Conservation (phyloP, 495 filamentous ascomycete species). For the Bombardia bombarda region DNA sequence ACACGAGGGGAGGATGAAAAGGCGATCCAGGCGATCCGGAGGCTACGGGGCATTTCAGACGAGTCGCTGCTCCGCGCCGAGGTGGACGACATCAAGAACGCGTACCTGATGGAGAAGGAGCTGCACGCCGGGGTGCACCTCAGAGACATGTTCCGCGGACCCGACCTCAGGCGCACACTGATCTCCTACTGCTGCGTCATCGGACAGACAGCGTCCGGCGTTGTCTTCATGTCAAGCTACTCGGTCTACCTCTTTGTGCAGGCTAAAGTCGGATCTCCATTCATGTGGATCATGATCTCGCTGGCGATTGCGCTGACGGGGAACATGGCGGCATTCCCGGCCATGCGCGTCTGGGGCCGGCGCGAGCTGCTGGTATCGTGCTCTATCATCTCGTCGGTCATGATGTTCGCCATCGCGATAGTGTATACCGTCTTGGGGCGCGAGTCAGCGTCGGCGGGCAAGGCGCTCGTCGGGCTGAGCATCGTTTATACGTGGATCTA, state of each 20-base stretch:
- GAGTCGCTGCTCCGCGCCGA: constrained; percentile 18
- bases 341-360: constrained; percentile 17
- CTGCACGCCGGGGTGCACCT: constrained; percentile 17
- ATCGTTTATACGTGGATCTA: constrained; percentile 25
- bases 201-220: constrained; percentile 19
- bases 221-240: constrained; percentile 24
- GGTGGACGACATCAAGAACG: constrained; percentile 22
- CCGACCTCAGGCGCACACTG: constrained; percentile 24
- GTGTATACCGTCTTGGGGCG: constrained; percentile 11
- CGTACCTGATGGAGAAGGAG: constrained; percentile 19
- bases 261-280: constrained; percentile 21
- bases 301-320: constrained; percentile 23
- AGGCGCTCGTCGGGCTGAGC: constrained; percentile 15
- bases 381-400: constrained; percentile 15
- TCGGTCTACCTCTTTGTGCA: constrained; percentile 24
- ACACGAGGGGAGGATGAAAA: constrained; percentile 23
- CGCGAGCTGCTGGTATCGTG: constrained; percentile 13
- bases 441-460: constrained; percentile 6
- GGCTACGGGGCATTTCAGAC: constrained; percentile 19
- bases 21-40: constrained; percentile 22
- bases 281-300: constrained; percentile 25
- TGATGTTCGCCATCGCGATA: constrained; percentile 21
- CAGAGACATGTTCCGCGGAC: constrained; percentile 21
- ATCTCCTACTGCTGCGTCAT: constrained; percentile 17
- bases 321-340: constrained; percentile 22